These are phyloP conservation scores for Xylaria scruposa DNA, from an alignment of 495 filamentous ascomycete genomes.

Conservation along the genomic window DNA sequence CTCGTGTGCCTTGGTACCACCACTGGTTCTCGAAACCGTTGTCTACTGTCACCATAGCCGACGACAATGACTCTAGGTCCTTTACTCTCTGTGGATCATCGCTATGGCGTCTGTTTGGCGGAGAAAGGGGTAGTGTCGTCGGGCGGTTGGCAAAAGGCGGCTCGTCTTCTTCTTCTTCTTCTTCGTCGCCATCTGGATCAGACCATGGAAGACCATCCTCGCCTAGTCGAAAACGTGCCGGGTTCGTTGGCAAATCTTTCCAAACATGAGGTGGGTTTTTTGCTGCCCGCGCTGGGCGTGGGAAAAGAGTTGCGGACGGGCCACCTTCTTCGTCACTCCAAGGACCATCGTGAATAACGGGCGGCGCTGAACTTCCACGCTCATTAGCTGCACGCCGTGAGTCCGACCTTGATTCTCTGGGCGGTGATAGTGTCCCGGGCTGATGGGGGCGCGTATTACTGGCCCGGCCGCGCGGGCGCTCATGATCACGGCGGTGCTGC, in stretches of 20 bases:
- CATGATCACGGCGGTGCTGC: conserved; percentile 36
- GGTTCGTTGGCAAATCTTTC: conserved; percentile 50
- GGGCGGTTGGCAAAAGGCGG: conserved; percentile 30
- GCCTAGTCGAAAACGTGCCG: conserved; percentile 51
- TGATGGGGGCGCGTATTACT: conserved; percentile 10
- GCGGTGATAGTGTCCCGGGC: background rate
- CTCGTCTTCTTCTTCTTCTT: conserved; percentile 6
- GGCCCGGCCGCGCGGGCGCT: conserved; percentile 29
- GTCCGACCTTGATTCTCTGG: conserved; percentile 5
- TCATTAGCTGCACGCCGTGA: conserved; percentile 31
- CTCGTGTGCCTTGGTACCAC: conserved; percentile 53
- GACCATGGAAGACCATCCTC: conserved; percentile 56
- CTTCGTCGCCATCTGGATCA: background rate
- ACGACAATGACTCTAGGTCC: conserved; percentile 56
- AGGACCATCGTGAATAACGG: conserved; percentile 50
- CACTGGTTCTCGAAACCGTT: conserved; percentile 60
- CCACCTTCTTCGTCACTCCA: conserved; percentile 45
- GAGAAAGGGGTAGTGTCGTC: conserved; percentile 30
- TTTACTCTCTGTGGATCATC: conserved; percentile 38
- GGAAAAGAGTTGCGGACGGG: conserved; percentile 31
- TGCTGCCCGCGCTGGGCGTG: conserved; percentile 17
- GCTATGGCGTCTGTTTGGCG: conserved; percentile 24
- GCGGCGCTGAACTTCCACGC: conserved; percentile 53
- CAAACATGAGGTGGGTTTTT: conserved; percentile 33
- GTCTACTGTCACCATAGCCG: conserved; percentile 64